Conservation (phyloP, 176 grass and related monocot genomes). For the Oryza punctata region DNA sequence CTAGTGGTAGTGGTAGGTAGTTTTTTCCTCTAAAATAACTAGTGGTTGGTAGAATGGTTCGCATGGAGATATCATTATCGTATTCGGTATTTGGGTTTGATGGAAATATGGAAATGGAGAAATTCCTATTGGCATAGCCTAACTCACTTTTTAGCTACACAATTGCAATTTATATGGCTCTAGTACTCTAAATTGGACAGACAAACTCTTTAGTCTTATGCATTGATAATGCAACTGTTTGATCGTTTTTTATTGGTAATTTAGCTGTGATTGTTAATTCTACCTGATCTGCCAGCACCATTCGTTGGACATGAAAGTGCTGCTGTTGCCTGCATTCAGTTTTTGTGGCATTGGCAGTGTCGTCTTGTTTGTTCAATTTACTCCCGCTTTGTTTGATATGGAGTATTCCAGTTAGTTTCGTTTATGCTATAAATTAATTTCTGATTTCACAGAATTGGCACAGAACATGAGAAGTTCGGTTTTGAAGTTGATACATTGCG, state of each 20-base stretch:
- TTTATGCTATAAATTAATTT: not conserved
- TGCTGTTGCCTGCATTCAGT: not conserved
- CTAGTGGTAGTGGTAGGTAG: not conserved
- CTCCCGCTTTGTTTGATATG: not conserved
- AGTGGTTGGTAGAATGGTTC: not conserved
- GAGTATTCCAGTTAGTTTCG: not conserved
- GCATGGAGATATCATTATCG: not conserved
- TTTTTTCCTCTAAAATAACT: not conserved
- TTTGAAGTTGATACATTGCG: conserved; percentile 85
- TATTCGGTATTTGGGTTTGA: not conserved
- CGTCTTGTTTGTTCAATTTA: not conserved
- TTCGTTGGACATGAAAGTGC: not conserved
- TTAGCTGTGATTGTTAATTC: not conserved
- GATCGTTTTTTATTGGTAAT: not conserved
- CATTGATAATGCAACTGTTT: not conserved
- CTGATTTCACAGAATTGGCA: conserved; percentile 80
- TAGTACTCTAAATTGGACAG: not conserved
- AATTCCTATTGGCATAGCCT: not conserved
- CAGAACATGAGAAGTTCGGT: conserved; percentile 97
- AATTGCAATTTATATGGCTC: not conserved
- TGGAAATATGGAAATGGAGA: not conserved
- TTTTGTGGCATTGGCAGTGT: not conserved
- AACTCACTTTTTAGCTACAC: not conserved
- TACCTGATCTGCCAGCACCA: not conserved
- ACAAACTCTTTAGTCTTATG: not conserved